Evolutionary conservation across 164 flowering plant genomes (phyloP).

Genomic region (Dillenia turbinata): DNA sequence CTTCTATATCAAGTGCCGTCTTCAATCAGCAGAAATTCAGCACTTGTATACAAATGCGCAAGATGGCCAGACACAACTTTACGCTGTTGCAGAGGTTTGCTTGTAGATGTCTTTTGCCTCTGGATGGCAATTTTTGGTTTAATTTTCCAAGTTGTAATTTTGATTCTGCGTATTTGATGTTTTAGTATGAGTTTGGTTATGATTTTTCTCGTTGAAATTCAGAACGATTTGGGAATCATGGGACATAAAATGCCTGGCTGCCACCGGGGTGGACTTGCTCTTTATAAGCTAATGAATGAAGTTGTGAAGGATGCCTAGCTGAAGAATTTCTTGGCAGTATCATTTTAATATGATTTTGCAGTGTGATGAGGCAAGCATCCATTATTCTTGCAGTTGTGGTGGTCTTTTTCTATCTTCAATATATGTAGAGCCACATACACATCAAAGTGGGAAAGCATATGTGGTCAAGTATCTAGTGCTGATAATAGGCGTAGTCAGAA

Average conservation of each 20-base stretch:
- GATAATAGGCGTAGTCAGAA: too few species aligned
- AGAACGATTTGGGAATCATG: conserved; percentile 62
- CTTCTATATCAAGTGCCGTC: conserved; percentile 79
- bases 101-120: background rate
- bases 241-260: conserved; percentile 99
- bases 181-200: conserved; percentile 1
- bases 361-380: too few species aligned
- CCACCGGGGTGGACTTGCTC: conserved; percentile 89
- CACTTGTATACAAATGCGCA: conserved; percentile 65
- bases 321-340: background rate
- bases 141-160: background rate
- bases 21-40: conserved; percentile 62
- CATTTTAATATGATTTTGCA: too few species aligned
- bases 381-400: too few species aligned
- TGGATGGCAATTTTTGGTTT: background rate
- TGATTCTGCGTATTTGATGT: background rate
- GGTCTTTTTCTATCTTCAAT: too few species aligned
- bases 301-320: conserved; percentile 21
- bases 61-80: conserved; percentile 83
- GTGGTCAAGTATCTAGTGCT: too few species aligned
- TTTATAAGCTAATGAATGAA: conserved; percentile 64
- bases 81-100: conserved; percentile 62
- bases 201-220: conserved; percentile 15
- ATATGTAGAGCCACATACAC: too few species aligned
- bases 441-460: too few species aligned